Evolutionary conservation across 345 rosid genomes (phyloP), one percentile per base, ranked within the genome.

Genomic region (Camelina laxa): DNA sequence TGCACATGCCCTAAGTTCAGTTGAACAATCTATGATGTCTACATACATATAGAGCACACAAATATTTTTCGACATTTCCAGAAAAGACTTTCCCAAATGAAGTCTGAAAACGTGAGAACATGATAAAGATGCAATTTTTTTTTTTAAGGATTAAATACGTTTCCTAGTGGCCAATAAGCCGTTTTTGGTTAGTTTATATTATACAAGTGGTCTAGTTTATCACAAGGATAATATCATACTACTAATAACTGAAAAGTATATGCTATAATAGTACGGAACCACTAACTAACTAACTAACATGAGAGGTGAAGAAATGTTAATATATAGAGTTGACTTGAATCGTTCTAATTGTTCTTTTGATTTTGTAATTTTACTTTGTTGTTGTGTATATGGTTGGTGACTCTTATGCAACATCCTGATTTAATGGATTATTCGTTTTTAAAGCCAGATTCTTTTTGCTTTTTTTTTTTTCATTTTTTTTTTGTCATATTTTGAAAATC

Each of bases 91-190:
- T 62, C 53, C 47, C 30, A 62, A 8, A 8, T 9, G 20, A 22
- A 22, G 9, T 9, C 19, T 42, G 9, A 48, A 31, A 31, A 65
- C 69, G 57, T 65, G 57, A 65, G 57, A 31, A 65, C 69, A 65
- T 65, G 69, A 65, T 11, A 10, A 38, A 10, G 12, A 31, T 17
- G 8, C 44, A 65, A 48, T n/a, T n/a, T n/a, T n/a, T n/a, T n/a
- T n/a, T n/a, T 16, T 47, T 2, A 27, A 47, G 12, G 41, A 1
- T 16, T 47, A 16, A 48, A 48, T 30, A 48, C 1, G 30, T 48
- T 65, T 9, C n/a, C 27, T 16, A 65, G 69, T 65, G 69, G 57
- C 1, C 19, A 31, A 12, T 3, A n/a, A 48, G 69, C 2, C 5
- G 7, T 11, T 30, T 48, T 17, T 65, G 33, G 53, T 47, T 48